Conservation (phyloP, 441 rosid genomes). For the Breynia disticha region DNA sequence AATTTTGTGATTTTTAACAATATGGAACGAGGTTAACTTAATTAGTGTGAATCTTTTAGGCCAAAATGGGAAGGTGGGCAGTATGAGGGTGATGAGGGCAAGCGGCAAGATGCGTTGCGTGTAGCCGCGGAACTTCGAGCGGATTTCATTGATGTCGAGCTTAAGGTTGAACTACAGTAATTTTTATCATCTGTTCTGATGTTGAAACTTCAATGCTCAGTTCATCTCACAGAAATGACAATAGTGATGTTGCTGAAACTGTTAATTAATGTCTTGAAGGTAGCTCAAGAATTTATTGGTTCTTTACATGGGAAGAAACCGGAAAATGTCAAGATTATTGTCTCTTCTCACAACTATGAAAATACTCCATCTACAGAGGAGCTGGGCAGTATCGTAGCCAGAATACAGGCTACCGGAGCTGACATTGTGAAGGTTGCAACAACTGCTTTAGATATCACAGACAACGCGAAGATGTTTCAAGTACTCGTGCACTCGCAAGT, state of each 20-base stretch:
- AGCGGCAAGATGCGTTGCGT: slow-evolving; percentile 33
- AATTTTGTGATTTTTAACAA: background rate
- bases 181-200: slow-evolving; percentile 2
- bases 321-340: slow-evolving; percentile 30
- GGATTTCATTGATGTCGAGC: slow-evolving; percentile 46
- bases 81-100: slow-evolving; percentile 44
- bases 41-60: slow-evolving; percentile 16
- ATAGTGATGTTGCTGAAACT: background rate
- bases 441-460: slow-evolving; percentile 35
- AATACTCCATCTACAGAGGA: slow-evolving; percentile 35
- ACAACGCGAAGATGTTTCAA: slow-evolving; percentile 34
- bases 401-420: slow-evolving; percentile 41
- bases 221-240: background rate
- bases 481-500: slow-evolving; percentile 36
- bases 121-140: slow-evolving; percentile 50
- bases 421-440: slow-evolving; percentile 42
- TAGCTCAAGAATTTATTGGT: slow-evolving; percentile 23
- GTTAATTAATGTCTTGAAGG: slow-evolving; percentile 12
- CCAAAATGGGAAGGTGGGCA: slow-evolving; percentile 62
- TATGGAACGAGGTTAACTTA: background rate
- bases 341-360: slow-evolving; percentile 40
- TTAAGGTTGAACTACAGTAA: slow-evolving; percentile 21
- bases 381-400: slow-evolving; percentile 32
- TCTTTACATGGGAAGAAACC: slow-evolving; percentile 26
- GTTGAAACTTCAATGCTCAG: background rate